A percentile compares a stretch with the other conserved stretches of the same genome.
These are phyloP conservation scores for Coccomyxa subellipsoidea DNA, from an alignment of 163 green algal genomes.

Conservation along the genomic window DNA sequence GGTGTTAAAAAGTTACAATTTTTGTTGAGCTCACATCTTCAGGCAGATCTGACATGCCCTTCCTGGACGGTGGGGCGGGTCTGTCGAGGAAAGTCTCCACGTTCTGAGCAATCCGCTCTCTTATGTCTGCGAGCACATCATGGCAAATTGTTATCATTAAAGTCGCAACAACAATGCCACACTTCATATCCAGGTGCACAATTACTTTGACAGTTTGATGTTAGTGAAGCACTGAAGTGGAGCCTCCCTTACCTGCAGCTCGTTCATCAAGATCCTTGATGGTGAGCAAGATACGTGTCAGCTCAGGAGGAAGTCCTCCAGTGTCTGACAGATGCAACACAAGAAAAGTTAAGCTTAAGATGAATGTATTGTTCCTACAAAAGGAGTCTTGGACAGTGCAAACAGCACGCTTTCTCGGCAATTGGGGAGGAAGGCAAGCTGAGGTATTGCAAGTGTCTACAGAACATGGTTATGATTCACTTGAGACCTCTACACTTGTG, in stretches of 20 bases:
- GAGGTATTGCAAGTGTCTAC: background rate
- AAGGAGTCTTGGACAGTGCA: background rate
- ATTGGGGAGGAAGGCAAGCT: background rate
- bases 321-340: background rate
- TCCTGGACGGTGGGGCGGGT: background rate
- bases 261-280: conserved; percentile 22
- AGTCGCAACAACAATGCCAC: too few relatives aligned
- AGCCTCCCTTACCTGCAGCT: background rate
- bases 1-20: background rate
- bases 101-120: background rate
- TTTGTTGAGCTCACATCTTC: background rate
- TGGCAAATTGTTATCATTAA: too few relatives aligned
- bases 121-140: background rate
- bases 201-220: background rate
- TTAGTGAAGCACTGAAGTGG: background rate
- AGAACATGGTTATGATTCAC: background rate
- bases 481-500: background rate
- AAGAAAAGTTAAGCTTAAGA: background rate
- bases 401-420: background rate
- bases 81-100: background rate
- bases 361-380: background rate
- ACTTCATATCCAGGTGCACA: background rate
- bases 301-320: conserved; percentile 2
- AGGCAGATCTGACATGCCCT: background rate
- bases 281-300: background rate